phyloP scores from a whole-genome alignment of 495 filamentous ascomycete genomes.

The Penicillium paradoxum region DNA sequence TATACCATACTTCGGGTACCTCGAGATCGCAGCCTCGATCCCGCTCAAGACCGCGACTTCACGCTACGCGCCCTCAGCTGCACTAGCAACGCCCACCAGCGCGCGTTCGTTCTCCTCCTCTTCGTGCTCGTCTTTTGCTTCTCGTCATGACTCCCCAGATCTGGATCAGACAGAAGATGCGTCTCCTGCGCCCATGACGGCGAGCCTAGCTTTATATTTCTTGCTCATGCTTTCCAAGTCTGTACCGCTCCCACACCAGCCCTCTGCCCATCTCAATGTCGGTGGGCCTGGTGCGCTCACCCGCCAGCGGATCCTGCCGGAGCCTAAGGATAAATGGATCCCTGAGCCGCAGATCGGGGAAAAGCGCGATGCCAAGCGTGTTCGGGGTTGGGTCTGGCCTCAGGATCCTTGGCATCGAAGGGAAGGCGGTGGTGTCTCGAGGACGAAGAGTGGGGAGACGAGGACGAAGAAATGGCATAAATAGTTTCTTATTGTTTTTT shows the following conservation, averaged over 20 bases:
- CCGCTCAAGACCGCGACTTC: slow-evolving; percentile 39
- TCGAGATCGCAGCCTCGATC: slow-evolving; percentile 68
- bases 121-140: slow-evolving; percentile 7
- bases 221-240: slow-evolving; percentile 82
- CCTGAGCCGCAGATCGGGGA: slow-evolving; percentile 77
- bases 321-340: slow-evolving; percentile 76
- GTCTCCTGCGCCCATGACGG: slow-evolving; percentile 56
- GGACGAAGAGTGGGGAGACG: slow-evolving; percentile 17
- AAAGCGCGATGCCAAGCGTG: slow-evolving; percentile 75
- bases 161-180: slow-evolving; percentile 15
- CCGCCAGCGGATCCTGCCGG: slow-evolving; percentile 59
- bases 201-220: slow-evolving; percentile 66
- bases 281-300: slow-evolving; percentile 75
- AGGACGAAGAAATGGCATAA: slow-evolving; percentile 37
- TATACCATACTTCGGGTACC: slow-evolving; percentile 75
- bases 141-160: slow-evolving; percentile 14
- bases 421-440: slow-evolving; percentile 40
- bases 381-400: slow-evolving; percentile 79
- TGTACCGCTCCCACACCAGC: slow-evolving; percentile 59
- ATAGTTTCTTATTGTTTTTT: slow-evolving; percentile 9
- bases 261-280: slow-evolving; percentile 68
- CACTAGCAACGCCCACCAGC: slow-evolving; percentile 24
- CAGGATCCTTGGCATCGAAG: slow-evolving; percentile 62
- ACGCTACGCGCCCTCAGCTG: slow-evolving; percentile 6
- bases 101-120: slow-evolving; percentile 24